phyloP scores from a whole-genome alignment of 2,329 filamentous ascomycete species.

The Setomelanomma holmii region DNA sequence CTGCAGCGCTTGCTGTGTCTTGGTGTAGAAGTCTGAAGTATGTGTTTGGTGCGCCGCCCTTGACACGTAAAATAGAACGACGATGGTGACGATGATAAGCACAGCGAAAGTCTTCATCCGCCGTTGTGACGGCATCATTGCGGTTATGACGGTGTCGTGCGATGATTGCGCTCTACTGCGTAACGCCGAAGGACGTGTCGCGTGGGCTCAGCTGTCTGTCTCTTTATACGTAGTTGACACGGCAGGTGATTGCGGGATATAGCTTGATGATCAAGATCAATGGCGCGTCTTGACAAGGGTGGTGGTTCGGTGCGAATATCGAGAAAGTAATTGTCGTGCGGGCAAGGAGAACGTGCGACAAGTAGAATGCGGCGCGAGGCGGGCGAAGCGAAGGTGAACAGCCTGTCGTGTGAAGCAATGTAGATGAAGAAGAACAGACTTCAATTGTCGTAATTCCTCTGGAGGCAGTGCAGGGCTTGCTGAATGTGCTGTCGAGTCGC shows the following conservation, averaged over 20 bases:
- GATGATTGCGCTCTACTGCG: conserved; percentile 2
- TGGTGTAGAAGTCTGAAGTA: conserved; percentile 64
- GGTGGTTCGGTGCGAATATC: conserved; percentile 1
- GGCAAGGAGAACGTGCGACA: neutral
- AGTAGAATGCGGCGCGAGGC: neutral
- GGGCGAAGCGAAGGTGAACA: neutral
- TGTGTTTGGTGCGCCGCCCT: conserved; percentile 62
- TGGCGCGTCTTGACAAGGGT: conserved; percentile 2
- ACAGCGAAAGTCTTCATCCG: conserved; percentile 73
- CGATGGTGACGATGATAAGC: conserved; percentile 67
- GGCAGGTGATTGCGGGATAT: no score
- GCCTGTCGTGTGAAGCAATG: neutral
- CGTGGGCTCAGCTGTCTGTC: no score
- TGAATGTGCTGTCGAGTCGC: neutral
- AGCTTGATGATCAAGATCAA: neutral
- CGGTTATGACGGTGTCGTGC: conserved; percentile 10
- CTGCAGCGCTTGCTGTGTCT: conserved; percentile 62
- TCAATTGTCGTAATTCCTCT: neutral
- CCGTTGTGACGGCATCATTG: conserved; percentile 56
- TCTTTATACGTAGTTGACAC: no score
- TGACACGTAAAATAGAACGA: conserved; percentile 77
- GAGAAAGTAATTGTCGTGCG: neutral
- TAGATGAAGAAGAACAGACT: neutral
- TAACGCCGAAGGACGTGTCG: neutral
- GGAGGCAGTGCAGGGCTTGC: neutral